Percentiles rank a stretch among this genome's conserved stretches.
Conservation (phyloP, 352 stramenopile species). For the Poterioochromonas sp. region DNA sequence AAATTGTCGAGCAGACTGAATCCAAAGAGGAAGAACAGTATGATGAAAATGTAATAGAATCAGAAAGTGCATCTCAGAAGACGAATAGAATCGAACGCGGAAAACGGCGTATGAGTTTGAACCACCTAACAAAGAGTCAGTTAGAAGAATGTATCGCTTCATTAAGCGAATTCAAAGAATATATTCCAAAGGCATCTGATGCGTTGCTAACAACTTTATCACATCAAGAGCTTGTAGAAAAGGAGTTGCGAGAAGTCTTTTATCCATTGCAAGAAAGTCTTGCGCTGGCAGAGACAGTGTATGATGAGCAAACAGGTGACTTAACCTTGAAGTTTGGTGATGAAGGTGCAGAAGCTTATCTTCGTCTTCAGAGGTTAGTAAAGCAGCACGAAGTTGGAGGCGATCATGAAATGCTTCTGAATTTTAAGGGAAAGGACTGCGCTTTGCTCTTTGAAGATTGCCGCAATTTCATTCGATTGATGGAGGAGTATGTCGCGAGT, state of each 20-base stretch:
- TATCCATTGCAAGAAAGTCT: neutral
- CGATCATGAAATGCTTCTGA: too few species aligned
- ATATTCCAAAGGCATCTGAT: neutral
- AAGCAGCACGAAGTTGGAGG: too few species aligned
- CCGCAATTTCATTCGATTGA: too few species aligned
- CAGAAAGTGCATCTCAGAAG: neutral
- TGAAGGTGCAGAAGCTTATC: neutral
- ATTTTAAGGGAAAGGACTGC: neutral
- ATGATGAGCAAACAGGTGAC: neutral
- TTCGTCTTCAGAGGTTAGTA: neutral
- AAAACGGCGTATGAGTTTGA: neutral
- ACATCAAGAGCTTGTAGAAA: neutral
- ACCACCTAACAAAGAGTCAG: neutral
- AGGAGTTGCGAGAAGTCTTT: neutral
- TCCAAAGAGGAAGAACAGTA: neutral
- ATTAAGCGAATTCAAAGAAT: neutral
- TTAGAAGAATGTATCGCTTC: neutral
- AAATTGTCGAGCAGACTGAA: neutral
- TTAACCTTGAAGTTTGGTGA: neutral
- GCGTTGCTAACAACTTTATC: neutral
- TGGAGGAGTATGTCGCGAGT: neutral
- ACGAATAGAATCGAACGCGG: neutral
- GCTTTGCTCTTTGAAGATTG: neutral
- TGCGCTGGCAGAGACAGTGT: neutral
- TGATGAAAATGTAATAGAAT: neutral